Evolutionary conservation across 2,329 filamentous ascomycete genomes (phyloP), one percentile per base, ranked within the genome.

Genomic region (Apiospora pterosperma): DNA sequence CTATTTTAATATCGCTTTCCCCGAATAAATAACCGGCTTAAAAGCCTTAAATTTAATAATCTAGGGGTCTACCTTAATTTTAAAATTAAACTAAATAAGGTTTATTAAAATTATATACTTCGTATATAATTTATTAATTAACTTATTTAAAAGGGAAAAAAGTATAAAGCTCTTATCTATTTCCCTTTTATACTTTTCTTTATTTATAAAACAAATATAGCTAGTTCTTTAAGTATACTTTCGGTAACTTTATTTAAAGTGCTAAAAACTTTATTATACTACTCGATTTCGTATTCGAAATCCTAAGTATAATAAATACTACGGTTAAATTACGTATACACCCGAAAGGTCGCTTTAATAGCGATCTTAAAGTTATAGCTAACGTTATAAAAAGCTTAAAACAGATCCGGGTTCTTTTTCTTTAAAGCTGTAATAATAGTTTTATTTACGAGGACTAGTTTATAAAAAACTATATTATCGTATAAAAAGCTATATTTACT

Each of bases 331-430:
- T 60, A 36, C 34, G 25, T 23, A 11, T 60, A 28, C 28, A 55
- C 25, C 8, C 19, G 16, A 19, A 55, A 55, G 4, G 48, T 55
- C 34, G 48, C 48, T 19, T 62, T 25, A n/a, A 42, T 16, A 1
- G 41, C 60, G n/a, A 62, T 25, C 7, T 41, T 41, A 36, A 62
- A 62, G 39, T 62, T 62, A 41, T 42, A 28, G 28, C 60, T 23
- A 4, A 25, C 60, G 10, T 41, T 41, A 10, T 36, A 28, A 16
- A 62, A 19, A 12, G 60, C 60, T 41, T 41, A 62, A 31, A 62
- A 62, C 14, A 62, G 44, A 34, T 62, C 44, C 14, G 44, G 21
- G 34, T 58, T 62, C 44, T 62, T 34, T n/a, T 36, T 41, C n/a
- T 44, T 31, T 19, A 44, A 36, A 16, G 48, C 61, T 3, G 19